Percentiles rank a stretch among this genome's conserved stretches.
Conservation (phyloP, 805 yeast genomes). For the Cyberlindnera sargentensis region DNA sequence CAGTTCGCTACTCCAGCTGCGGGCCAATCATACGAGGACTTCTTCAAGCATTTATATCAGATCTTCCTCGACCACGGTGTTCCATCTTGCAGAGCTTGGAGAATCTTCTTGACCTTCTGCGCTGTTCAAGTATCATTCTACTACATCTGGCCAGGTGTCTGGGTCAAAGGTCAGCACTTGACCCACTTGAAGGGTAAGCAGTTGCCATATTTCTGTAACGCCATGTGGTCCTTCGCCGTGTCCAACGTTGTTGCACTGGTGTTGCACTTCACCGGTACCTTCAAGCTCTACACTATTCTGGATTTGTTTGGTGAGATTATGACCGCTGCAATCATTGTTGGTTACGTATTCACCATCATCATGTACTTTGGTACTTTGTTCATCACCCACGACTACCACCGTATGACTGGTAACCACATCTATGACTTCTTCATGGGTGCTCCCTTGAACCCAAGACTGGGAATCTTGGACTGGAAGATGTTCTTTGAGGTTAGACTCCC, state of each 20-base stretch:
- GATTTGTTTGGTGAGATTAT: slow-evolving; percentile 87
- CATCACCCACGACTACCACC: slow-evolving; percentile 70
- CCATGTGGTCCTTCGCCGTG: slow-evolving; percentile 75
- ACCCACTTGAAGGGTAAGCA: slow-evolving; percentile 73
- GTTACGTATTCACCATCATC: slow-evolving; percentile 59
- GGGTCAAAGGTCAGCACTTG: slow-evolving; percentile 94
- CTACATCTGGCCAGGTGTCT: slow-evolving; percentile 82
- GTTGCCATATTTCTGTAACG: slow-evolving; percentile 90
- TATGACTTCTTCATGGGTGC: slow-evolving; percentile 98
- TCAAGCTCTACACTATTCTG: slow-evolving; percentile 66
- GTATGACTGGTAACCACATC: slow-evolving; percentile 85
- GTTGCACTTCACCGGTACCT: slow-evolving; percentile 68
- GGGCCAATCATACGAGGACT: slow-evolving; percentile 41
- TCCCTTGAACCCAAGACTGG: slow-evolving; percentile 92
- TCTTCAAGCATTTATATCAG: slow-evolving; percentile 36
- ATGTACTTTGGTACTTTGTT: slow-evolving; percentile 63
- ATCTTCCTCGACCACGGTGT: slow-evolving; percentile 45
- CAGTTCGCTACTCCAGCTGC: slow-evolving; percentile 58
- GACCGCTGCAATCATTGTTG: slow-evolving; percentile 83
- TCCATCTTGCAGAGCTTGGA: slow-evolving; percentile 59
- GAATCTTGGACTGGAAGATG: slow-evolving; percentile 90
- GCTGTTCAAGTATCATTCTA: slow-evolving; percentile 66
- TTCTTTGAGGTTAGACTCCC: slow-evolving; percentile 96
- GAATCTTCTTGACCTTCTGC: slow-evolving; percentile 65
- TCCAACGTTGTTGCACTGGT: slow-evolving; percentile 49